Evolutionary conservation across 148 eudicot genomes (phyloP), one percentile per base, ranked within the genome.

Genomic region (Amaranthus palmeri): DNA sequence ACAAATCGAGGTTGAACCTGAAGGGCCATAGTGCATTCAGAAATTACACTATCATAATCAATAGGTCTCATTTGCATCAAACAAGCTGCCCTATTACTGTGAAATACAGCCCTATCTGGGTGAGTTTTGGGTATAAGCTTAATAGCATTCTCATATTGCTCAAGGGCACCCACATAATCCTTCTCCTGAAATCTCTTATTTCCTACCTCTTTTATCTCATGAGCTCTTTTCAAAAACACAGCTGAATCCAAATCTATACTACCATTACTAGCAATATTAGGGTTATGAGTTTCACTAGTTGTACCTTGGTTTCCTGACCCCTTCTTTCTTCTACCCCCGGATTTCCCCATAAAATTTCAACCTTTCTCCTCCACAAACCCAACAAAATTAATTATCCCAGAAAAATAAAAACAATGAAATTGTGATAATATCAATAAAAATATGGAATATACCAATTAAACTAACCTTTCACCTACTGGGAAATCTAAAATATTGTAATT

Each of bases 1-100:
- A 73, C 88, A 67, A 74, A 91, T 9, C n/a, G 62, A 18, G 97
- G 98, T 77, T 91, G 90, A 67, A 88, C 96, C 78, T 84, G 88
- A 77, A 95, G 88, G 13, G 98, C 97, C 80, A 84, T 42, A 12
- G 86, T 83, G 72, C 98, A 95, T 83, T 95, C 98, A 4, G 85
- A 75, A 52, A 91, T 81, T 6, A 91, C 97, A 54, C 76, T 71
- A 7, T 91, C 91, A 73, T 91, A 91, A 52, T 89, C 88, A 65
- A 91, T 85, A 8, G 96, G 96, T 79, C 87, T 91, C 98, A 91
- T 91, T 72, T 86, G 97, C 98, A 95, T 89, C 83, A 91, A 82
- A 74, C 98, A 95, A 80, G 98, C 96, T 1, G 98, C 98, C 75
- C 83, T 81, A 65, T 95, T 95, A 84, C 97, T 88, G 54, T 91